A percentile compares a stretch with the other conserved stretches of the same genome.
Conservation (phyloP, 371 early-diverging fungal species). For the Mortierella sp. region DNA sequence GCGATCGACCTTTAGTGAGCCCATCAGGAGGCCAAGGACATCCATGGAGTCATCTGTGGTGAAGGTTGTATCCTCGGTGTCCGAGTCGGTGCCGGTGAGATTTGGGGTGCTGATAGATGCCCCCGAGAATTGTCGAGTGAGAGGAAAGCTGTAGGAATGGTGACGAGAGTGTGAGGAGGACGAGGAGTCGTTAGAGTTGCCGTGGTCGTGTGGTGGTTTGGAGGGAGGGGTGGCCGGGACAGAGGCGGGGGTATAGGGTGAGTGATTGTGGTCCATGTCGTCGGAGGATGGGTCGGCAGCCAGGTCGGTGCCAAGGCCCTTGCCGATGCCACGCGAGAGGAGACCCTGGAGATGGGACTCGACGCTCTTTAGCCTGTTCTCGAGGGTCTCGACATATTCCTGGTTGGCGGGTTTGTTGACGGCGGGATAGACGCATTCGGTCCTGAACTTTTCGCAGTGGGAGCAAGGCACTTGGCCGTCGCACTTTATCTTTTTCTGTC, state of each 20-base stretch:
- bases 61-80: slow-evolving; percentile 23
- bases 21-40: slow-evolving; percentile 41
- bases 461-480: slow-evolving; percentile 74
- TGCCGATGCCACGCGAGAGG: slow-evolving; percentile 52
- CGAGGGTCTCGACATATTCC: slow-evolving; percentile 57
- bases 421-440: slow-evolving; percentile 63
- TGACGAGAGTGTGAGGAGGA: slow-evolving; percentile 8
- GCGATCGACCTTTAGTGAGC: slow-evolving; percentile 41
- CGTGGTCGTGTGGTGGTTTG: slow-evolving; percentile 21
- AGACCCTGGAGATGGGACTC: slow-evolving; percentile 53
- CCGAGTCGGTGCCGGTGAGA: slow-evolving; percentile 23
- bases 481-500: slow-evolving; percentile 74
- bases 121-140: slow-evolving; percentile 32
- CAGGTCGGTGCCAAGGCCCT: slow-evolving; percentile 16
- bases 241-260: slow-evolving; percentile 54
- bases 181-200: slow-evolving; percentile 8
- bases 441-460: slow-evolving; percentile 68
- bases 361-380: slow-evolving; percentile 51
- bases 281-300: slow-evolving; percentile 30
- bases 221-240: slow-evolving; percentile 50
- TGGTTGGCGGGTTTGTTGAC: slow-evolving; percentile 54
- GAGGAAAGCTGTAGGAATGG: slow-evolving; percentile 8
- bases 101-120: slow-evolving; percentile 37
- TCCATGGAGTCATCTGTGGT: slow-evolving; percentile 43
- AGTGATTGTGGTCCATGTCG: slow-evolving; percentile 28